Conservation (phyloP, 2,329 filamentous ascomycete genomes). For the Exophiala oligosperma region DNA sequence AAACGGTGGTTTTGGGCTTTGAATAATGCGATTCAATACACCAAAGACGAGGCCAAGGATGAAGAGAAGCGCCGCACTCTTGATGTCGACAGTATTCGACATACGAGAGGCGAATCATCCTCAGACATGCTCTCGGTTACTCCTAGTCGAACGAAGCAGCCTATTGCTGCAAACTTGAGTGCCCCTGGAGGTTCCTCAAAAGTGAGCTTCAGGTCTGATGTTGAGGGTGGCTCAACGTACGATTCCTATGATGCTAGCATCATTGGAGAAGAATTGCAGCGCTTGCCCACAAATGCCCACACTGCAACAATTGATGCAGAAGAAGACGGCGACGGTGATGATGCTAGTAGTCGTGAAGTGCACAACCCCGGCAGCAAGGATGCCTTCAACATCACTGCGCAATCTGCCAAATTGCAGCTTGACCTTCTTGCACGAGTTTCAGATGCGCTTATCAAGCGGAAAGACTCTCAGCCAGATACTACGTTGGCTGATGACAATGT, state of each 20-base stretch:
- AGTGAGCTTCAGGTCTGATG: slow-evolving; percentile 52
- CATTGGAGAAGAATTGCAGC: slow-evolving; percentile 49
- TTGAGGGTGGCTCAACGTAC: slow-evolving; percentile 54
- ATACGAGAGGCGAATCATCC: slow-evolving; percentile 71
- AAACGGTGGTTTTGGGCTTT: slow-evolving; percentile 99
- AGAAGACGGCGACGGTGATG: slow-evolving; percentile 73
- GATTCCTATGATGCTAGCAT: slow-evolving; percentile 60
- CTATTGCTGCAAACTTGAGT: slow-evolving; percentile 34
- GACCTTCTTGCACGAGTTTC: slow-evolving; percentile 86
- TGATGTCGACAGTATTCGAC: slow-evolving; percentile 72
- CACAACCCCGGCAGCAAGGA: slow-evolving; percentile 75
- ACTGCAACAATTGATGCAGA: slow-evolving; percentile 59
- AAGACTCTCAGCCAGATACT: slow-evolving; percentile 66
- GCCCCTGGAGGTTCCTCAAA: slow-evolving; percentile 44
- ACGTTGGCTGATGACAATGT: slow-evolving; percentile 75
- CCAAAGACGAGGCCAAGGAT: slow-evolving; percentile 93
- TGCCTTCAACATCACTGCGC: slow-evolving; percentile 93
- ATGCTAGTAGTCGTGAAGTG: slow-evolving; percentile 73
- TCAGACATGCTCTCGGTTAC: slow-evolving; percentile 41
- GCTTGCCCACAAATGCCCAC: slow-evolving; percentile 50
- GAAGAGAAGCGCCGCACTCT: slow-evolving; percentile 75
- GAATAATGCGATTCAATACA: slow-evolving; percentile 98
- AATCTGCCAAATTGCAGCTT: slow-evolving; percentile 88
- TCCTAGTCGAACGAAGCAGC: slow-evolving; percentile 39
- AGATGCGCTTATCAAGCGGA: slow-evolving; percentile 52